A percentile compares a stretch with the other conserved stretches of the same genome.
phyloP scores from a whole-genome alignment of 305 asterid species.

The Solanum hybrid region DNA sequence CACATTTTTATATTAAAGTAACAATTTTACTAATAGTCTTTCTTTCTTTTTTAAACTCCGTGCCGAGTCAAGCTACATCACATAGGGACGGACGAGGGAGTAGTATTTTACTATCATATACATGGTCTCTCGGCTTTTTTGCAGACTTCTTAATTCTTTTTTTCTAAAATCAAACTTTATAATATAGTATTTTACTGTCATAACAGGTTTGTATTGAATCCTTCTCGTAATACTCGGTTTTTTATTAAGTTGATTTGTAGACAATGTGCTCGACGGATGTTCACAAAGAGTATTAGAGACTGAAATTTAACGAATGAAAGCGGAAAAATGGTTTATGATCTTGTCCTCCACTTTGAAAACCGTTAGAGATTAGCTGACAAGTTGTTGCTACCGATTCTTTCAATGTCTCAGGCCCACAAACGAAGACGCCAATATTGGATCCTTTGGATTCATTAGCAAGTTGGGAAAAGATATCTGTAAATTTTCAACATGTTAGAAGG shows the following conservation, averaged over 20 bases:
- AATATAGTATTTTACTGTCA: background rate
- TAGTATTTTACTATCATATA: too few species aligned
- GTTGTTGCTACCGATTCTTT: conserved; percentile 51
- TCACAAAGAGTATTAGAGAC: conserved; percentile 27
- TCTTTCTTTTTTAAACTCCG: too few species aligned
- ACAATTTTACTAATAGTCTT: too few species aligned
- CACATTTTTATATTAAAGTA: too few species aligned
- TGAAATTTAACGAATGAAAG: conserved; percentile 68
- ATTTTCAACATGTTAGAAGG: conserved; percentile 6
- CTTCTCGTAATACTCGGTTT: background rate
- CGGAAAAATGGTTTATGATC: conserved; percentile 34
- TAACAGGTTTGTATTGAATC: background rate
- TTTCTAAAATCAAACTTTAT: too few species aligned
- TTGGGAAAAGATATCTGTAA: conserved; percentile 39
- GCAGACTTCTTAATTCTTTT: too few species aligned
- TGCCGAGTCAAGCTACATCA: too few species aligned
- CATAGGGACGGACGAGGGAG: too few species aligned
- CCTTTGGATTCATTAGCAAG: conserved; percentile 36
- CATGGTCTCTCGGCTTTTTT: too few species aligned
- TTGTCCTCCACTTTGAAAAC: conserved; percentile 14
- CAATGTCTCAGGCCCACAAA: conserved; percentile 77
- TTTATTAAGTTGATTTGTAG: background rate
- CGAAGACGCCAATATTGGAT: conserved; percentile 51
- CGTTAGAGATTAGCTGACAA: conserved; percentile 20
- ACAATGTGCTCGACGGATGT: background rate